A percentile compares a stretch with the other conserved stretches of the same genome.
Conservation (phyloP, 768 basidiomycete species). For the Lactifluus piperatus region DNA sequence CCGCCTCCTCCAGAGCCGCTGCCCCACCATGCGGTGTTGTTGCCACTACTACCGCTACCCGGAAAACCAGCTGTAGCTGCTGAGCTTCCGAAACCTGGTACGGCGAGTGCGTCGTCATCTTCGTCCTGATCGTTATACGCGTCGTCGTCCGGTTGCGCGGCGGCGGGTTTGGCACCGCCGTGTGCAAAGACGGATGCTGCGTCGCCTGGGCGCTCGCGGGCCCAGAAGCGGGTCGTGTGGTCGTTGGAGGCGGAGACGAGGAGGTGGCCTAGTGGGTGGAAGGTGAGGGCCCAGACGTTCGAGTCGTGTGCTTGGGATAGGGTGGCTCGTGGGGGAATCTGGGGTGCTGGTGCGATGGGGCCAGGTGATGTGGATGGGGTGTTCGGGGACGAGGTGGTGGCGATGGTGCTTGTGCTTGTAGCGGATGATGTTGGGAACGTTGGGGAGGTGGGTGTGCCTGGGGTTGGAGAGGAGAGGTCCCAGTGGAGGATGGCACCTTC, state of each 20-base stretch:
- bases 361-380: neutral
- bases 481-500: conserved; percentile 94
- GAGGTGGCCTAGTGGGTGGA: conserved; percentile 92
- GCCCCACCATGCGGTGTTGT: neutral
- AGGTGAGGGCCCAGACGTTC: conserved; percentile 92
- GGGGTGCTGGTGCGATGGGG: conserved; percentile 21
- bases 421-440: neutral
- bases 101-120: conserved; percentile 68
- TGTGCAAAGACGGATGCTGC: conserved; percentile 66
- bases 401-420: neutral
- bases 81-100: conserved; percentile 61
- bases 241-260: conserved; percentile 95
- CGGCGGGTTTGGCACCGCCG: conserved; percentile 80
- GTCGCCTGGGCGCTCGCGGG: conserved; percentile 83
- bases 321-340: conserved; percentile 56
- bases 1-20: conserved; percentile 14
- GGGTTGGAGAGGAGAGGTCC: conserved; percentile 58
- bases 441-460: conserved; percentile 36
- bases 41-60: too few relatives aligned
- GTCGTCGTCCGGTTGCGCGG: conserved; percentile 49
- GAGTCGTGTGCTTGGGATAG: conserved; percentile 97
- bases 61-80: conserved; percentile 28
- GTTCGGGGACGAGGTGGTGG: neutral
- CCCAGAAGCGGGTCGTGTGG: conserved; percentile 99
- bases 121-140: conserved; percentile 33